Percentiles rank a stretch among this genome's conserved stretches.
Conservation (phyloP, 176 grass and related monocot genomes). For the Pontederia paniculata region DNA sequence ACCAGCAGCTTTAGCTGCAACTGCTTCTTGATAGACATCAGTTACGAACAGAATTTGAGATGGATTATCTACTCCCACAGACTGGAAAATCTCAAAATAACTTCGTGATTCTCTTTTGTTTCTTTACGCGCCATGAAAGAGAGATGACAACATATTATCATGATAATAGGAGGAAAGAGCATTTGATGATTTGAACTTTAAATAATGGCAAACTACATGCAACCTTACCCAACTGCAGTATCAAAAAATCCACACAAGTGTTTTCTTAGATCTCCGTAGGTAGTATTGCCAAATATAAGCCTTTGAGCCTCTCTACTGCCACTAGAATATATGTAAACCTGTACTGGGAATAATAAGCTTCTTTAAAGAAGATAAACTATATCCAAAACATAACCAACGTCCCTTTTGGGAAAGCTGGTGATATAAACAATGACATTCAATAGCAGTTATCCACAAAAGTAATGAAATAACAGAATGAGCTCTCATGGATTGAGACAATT, state of each 20-base stretch:
- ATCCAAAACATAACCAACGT: background rate
- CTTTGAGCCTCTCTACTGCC: conserved; percentile 93
- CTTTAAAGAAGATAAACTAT: background rate
- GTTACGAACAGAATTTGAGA: conserved; percentile 86
- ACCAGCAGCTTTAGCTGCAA: conserved; percentile 77
- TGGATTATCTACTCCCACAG: conserved; percentile 70
- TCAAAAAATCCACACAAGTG: conserved; percentile 87
- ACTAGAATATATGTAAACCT: conserved; percentile 99
- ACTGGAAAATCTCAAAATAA: conserved; percentile 71
- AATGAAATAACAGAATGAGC: too few species aligned
- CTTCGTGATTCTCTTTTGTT: conserved; percentile 82
- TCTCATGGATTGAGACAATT: too few species aligned
- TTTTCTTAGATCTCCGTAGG: conserved; percentile 59
- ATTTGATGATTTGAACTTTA: too few species aligned
- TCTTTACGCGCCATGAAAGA: conserved; percentile 28
- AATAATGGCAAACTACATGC: background rate
- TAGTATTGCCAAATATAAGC: conserved; percentile 82
- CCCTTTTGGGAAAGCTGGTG: too few species aligned
- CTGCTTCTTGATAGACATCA: conserved; percentile 80
- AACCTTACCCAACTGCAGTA: conserved; percentile 71
- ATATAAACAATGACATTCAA: too few species aligned
- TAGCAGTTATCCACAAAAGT: too few species aligned
- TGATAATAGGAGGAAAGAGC: too few species aligned
- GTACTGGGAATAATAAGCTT: conserved; percentile 10
- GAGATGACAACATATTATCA: background rate